These are phyloP conservation scores for Gnetum montanum DNA, from an alignment of 75 land plant genomes.

Conservation along the genomic window DNA sequence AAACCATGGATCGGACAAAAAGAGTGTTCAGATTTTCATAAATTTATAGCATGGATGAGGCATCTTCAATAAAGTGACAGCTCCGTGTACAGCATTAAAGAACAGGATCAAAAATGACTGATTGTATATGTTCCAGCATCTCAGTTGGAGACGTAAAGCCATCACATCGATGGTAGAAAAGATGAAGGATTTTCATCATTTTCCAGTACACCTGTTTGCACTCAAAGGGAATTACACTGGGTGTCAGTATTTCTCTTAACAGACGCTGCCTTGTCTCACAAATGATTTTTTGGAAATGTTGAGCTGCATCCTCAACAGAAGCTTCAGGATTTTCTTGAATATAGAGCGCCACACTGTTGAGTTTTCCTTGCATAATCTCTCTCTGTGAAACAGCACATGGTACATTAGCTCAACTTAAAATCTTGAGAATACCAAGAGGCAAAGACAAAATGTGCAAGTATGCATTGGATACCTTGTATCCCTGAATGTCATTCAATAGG, in stretches of 20 bases:
- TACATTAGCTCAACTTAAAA: neutral
- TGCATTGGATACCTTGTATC: conserved; percentile 41
- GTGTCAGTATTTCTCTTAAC: conserved; percentile 30
- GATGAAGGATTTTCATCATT: conserved; percentile 52
- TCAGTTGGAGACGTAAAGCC: conserved; percentile 63
- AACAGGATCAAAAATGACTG: conserved; percentile 38
- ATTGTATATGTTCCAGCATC: conserved; percentile 36
- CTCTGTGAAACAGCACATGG: conserved; percentile 43
- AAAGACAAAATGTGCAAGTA: neutral
- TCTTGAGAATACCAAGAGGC: neutral
- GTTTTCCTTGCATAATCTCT: conserved; percentile 57
- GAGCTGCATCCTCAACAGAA: conserved; percentile 23
- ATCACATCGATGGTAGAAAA: conserved; percentile 57
- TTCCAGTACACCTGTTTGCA: conserved; percentile 73
- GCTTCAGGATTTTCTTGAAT: conserved; percentile 18
- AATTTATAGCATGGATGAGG: no score
- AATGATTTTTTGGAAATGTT: conserved; percentile 13
- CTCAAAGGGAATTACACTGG: conserved; percentile 38
- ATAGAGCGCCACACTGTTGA: conserved; percentile 34
- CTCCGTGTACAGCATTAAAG: neutral
- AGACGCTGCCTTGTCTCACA: conserved; percentile 36
- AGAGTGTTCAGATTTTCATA: no score
- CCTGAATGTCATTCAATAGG: conserved; percentile 71
- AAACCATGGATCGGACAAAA: no score
- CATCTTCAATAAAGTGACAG: no score